Percentiles rank a stretch among this genome's conserved stretches.
These are phyloP conservation scores for Effrenium voratum DNA, from an alignment of 73 alveolate genomes.

Conservation along the genomic window DNA sequence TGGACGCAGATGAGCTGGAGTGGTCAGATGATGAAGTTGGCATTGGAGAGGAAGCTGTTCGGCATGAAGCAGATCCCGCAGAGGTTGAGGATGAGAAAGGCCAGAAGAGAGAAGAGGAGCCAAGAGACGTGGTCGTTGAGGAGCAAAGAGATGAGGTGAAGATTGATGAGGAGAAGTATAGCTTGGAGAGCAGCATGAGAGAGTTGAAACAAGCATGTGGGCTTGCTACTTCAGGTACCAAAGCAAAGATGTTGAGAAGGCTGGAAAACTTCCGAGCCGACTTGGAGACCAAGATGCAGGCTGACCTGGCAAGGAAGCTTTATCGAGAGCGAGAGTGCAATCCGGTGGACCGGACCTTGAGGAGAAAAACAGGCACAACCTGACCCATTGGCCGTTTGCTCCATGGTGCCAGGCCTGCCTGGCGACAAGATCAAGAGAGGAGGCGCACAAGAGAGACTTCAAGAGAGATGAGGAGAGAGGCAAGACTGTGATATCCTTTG, in stretches of 20 bases:
- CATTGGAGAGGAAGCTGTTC: not conserved
- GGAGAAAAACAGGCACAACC: no score
- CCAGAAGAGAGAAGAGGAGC: not conserved
- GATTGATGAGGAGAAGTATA: not conserved
- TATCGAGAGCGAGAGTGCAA: not conserved
- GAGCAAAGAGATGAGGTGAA: not conserved
- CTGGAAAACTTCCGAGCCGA: not conserved
- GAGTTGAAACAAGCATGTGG: not conserved
- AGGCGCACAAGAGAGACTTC: not conserved
- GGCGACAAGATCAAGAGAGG: not conserved
- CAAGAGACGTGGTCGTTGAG: not conserved
- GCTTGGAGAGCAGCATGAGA: not conserved
- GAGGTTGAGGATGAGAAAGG: not conserved
- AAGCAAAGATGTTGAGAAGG: not conserved
- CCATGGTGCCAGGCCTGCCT: constrained; percentile 11
- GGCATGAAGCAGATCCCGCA: not conserved
- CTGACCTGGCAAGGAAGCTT: not conserved
- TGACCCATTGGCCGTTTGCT: not conserved
- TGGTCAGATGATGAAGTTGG: not conserved
- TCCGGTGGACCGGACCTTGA: no score
- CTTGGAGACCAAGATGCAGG: not conserved
- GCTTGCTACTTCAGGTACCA: not conserved
- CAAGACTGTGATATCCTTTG: not conserved
- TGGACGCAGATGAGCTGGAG: not conserved
- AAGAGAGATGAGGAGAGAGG: not conserved